Evolutionary conservation across 1,284 basidiomycete genomes (phyloP).

Genomic region (Cutaneotrichosporon mucoides): DNA sequence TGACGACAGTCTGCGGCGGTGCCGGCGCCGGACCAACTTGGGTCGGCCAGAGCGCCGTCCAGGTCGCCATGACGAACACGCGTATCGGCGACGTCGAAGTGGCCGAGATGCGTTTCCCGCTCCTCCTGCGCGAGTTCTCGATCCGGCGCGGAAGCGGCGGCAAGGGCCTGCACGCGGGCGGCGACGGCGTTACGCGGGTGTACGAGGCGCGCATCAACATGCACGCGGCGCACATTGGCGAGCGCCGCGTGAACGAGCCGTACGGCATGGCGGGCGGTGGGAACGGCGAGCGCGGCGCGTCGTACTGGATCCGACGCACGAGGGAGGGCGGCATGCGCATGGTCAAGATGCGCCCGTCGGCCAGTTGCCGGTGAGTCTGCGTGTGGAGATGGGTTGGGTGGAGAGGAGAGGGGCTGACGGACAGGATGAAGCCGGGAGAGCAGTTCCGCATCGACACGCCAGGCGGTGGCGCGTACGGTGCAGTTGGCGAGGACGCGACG

Average conservation of each 20-base stretch:
- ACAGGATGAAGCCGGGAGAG: slow-evolving; percentile 25
- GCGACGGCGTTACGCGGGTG: slow-evolving; percentile 81
- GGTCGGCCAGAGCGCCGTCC: slow-evolving; percentile 70
- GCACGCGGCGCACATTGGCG: slow-evolving; percentile 61
- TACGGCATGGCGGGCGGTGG: slow-evolving; percentile 32
- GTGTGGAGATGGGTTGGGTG: not conserved
- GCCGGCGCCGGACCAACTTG: slow-evolving; percentile 85
- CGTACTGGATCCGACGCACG: slow-evolving; percentile 27
- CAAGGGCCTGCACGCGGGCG: slow-evolving; percentile 69
- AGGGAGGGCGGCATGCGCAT: slow-evolving; percentile 59
- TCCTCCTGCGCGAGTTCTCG: slow-evolving; percentile 76
- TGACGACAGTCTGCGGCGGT: slow-evolving; percentile 65
- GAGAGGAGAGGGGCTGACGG: slow-evolving; percentile 21
- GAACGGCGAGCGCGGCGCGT: slow-evolving; percentile 23
- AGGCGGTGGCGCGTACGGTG: slow-evolving; percentile 32
- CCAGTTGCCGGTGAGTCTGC: not conserved
- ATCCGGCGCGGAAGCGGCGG: slow-evolving; percentile 74
- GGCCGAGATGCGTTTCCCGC: slow-evolving; percentile 59
- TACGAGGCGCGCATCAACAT: slow-evolving; percentile 81
- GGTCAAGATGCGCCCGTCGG: slow-evolving; percentile 1
- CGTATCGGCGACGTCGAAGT: slow-evolving; percentile 73
- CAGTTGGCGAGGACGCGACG: not conserved
- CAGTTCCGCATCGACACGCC: slow-evolving; percentile 30
- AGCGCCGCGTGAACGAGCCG: slow-evolving; percentile 28
- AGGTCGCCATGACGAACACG: slow-evolving; percentile 75